Base-by-base conservation (phyloP, 306 rosid genomes). In the Lathyrus aphaca region DNA sequence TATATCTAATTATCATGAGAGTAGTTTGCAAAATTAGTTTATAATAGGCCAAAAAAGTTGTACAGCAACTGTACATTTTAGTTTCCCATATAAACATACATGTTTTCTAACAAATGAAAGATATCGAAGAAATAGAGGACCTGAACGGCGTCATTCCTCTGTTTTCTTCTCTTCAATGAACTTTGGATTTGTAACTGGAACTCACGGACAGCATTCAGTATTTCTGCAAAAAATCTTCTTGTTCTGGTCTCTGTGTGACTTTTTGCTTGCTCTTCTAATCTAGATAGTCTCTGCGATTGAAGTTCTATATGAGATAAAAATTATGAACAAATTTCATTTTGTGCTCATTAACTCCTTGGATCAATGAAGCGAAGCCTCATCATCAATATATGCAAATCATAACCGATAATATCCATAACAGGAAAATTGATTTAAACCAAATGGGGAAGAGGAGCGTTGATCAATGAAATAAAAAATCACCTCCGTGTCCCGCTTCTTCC, bases 401-500 rank as follows among this genome's bases (percentile, higher is more conserved):
- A 70, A 14, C 30, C 21, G 3, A 44, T 58, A 37, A 66, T 56
- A 58, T 49, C 45, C 48, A 38, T 38, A 40, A 35, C 10, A 66
- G 19, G 35, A 17, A 48, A 74, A 45, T 25, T 27, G 64, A 18
- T 60, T 68, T 13, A 59, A 75, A 66, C 44, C 35, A 75, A 50
- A 5, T 14, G 0, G 16, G 17, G 40, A 10, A 38, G 45, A 45
- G 37, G 60, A 38, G 40, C 5, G 17, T 32, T 8, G 56, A 79
- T 18, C 5, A 58, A 23, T 51, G 44, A 63, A 55, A 77, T 74
- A 60, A 10, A 64, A 62, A 72, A 74, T 62, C 65, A 93, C 98
- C 98, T 94, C 97, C 53, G 96, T 86, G 75, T 94, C 97, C 67
- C 97, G 85, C 75, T 94, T 94, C 87, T 87, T 90, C 77, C 99